Conservation (phyloP, 805 yeast genomes). For the Saccharomycopsis synnaedendra region DNA sequence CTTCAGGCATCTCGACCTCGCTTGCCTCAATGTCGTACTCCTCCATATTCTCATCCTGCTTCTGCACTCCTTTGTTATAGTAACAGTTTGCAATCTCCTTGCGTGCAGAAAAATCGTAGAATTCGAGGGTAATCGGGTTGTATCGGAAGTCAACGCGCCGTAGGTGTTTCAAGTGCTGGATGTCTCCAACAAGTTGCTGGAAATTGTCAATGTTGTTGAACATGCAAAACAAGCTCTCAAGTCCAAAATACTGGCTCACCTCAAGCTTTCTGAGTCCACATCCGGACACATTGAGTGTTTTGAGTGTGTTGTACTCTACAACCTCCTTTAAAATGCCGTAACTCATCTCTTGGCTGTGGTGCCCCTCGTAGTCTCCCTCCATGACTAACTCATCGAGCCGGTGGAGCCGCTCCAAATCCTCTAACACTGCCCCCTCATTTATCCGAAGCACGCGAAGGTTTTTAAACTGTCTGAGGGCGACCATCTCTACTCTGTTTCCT, state of each 20-base stretch:
- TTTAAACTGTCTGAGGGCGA: slow-evolving; percentile 8
- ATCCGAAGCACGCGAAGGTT: slow-evolving; percentile 23
- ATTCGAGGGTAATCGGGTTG: slow-evolving; percentile 14
- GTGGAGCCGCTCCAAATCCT: slow-evolving; percentile 3
- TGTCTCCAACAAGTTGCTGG: slow-evolving; percentile 10
- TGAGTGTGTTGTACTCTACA: slow-evolving; percentile 7
- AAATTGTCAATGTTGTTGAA: slow-evolving; percentile 12
- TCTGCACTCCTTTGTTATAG: slow-evolving; percentile 3
- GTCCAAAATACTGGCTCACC: slow-evolving; percentile 1
- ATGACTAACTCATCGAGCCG: slow-evolving; percentile 14
- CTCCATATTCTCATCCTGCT: slow-evolving; percentile 14
- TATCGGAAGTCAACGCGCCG: slow-evolving; percentile 14
- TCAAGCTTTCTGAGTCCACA: slow-evolving; percentile 1
- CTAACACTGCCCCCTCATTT: slow-evolving; percentile 25
- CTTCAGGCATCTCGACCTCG: background rate
- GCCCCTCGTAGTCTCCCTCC: too few species aligned
- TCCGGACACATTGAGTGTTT: slow-evolving; percentile 9
- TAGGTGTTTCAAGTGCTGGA: slow-evolving; percentile 10
- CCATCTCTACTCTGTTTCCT: slow-evolving; percentile 4
- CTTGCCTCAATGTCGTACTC: slow-evolving; percentile 12
- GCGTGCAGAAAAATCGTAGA: slow-evolving; percentile 5
- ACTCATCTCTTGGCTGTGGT: background rate
- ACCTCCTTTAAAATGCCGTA: slow-evolving; percentile 1
- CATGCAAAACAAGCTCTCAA: slow-evolving; percentile 12
- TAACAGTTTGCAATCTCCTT: slow-evolving; percentile 5